Evolutionary conservation across 176 grass and related monocot species (phyloP).

Genomic region (Oryza nivara): DNA sequence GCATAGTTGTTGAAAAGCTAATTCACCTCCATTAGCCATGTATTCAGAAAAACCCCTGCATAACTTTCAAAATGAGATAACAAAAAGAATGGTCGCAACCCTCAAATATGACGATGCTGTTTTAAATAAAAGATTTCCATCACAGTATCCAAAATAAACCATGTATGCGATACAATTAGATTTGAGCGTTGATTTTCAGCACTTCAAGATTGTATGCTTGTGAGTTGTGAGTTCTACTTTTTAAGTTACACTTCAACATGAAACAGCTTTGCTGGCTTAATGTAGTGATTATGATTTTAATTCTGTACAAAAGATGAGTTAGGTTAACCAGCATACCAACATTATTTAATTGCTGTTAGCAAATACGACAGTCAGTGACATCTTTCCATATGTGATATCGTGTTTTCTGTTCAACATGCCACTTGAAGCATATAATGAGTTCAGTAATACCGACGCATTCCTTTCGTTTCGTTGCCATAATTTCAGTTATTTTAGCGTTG

Average conservation of each 20-base stretch:
- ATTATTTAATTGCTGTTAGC: background rate
- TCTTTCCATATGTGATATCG: background rate
- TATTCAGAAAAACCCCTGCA: constrained; percentile 83
- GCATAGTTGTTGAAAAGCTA: constrained; percentile 80
- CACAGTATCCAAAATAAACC: background rate
- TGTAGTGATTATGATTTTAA: background rate
- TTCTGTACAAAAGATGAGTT: background rate
- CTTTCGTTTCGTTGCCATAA: background rate
- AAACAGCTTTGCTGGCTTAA: background rate
- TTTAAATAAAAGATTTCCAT: constrained; percentile 8
- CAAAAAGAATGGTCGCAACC: constrained; percentile 3
- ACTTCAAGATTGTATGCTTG: background rate
- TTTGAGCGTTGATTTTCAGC: background rate
- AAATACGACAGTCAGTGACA: background rate
- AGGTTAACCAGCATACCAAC: background rate
- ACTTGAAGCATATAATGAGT: background rate
- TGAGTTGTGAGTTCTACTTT: background rate
- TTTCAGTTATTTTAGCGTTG: background rate
- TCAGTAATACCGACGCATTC: background rate
- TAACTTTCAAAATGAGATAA: constrained; percentile 5
- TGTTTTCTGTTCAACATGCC: background rate
- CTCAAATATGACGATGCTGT: background rate
- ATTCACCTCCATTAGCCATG: constrained; percentile 83
- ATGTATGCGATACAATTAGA: background rate
- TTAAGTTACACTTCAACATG: background rate